Evolutionary conservation across 2,329 filamentous ascomycete species (phyloP).

Genomic region (Claviceps capensis): DNA sequence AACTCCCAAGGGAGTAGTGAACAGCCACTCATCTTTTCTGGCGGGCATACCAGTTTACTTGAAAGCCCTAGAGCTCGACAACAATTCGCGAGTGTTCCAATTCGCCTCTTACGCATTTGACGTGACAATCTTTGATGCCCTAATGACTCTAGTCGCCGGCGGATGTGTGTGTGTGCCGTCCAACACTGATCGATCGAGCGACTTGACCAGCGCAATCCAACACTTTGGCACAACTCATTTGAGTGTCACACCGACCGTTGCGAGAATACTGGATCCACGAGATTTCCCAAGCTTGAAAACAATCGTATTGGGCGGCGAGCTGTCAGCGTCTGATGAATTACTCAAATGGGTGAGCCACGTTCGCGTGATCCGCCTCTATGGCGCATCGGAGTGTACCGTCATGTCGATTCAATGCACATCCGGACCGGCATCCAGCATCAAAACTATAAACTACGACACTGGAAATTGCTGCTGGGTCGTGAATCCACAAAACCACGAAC

Average conservation of each 20-base stretch:
- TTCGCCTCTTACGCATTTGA: constrained; percentile 12
- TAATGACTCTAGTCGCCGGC: constrained; percentile 8
- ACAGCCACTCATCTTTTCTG: not conserved
- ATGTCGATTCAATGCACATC: not conserved
- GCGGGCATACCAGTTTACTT: not conserved
- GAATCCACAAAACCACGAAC: not conserved
- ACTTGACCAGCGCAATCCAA: constrained; percentile 7
- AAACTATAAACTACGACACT: not conserved
- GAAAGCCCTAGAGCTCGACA: not conserved
- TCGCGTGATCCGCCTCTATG: not conserved
- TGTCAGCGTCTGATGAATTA: not conserved
- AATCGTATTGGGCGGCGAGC: constrained; percentile 5
- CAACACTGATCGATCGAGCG: constrained; percentile 8
- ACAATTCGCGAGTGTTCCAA: constrained; percentile 2
- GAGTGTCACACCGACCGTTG: constrained; percentile 8
- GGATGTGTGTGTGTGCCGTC: constrained; percentile 10
- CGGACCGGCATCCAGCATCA: not conserved
- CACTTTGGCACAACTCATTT: constrained; percentile 1
- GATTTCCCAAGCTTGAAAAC: constrained; percentile 2
- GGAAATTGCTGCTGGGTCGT: constrained; percentile 1
- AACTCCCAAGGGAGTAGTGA: not conserved
- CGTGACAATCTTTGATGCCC: constrained; percentile 8
- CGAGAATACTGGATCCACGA: not conserved
- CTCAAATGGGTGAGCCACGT: not conserved
- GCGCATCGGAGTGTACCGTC: not conserved